These are phyloP conservation scores for Aspergillus intermedius DNA, from an alignment of 2,329 filamentous ascomycete genomes.

Conservation along the genomic window DNA sequence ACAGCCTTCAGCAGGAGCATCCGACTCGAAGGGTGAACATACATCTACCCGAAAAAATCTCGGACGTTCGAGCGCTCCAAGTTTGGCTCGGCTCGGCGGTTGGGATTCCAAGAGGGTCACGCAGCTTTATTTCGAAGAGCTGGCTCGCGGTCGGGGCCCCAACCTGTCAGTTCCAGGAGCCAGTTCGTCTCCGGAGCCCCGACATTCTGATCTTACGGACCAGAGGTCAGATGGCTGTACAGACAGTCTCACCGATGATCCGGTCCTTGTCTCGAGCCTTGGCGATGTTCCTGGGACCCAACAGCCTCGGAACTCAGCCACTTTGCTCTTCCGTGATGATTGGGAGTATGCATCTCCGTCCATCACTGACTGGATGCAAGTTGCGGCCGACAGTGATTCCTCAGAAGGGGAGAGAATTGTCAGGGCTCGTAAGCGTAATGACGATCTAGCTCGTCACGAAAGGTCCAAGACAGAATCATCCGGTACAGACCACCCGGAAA, in stretches of 20 bases:
- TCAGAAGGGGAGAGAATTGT: conserved; percentile 24
- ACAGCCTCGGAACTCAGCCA: conserved; percentile 31
- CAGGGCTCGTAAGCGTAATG: conserved; percentile 10
- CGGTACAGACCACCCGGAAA: conserved; percentile 22
- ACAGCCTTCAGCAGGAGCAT: conserved; percentile 20
- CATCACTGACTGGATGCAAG: conserved; percentile 44
- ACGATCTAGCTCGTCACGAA: conserved; percentile 17
- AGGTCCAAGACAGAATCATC: conserved; percentile 9
- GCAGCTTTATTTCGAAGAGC: conserved; percentile 49
- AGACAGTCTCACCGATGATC: conserved; percentile 30
- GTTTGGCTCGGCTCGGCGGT: conserved; percentile 47
- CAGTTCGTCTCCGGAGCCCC: conserved; percentile 17
- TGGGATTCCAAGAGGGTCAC: conserved; percentile 52
- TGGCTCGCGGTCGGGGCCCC: conserved; percentile 30
- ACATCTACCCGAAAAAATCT: conserved; percentile 35
- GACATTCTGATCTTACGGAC: conserved; percentile 8
- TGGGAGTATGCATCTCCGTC: conserved; percentile 46
- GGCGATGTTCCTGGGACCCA: conserved; percentile 23
- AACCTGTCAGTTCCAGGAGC: conserved; percentile 15
- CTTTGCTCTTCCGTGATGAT: conserved; percentile 40
- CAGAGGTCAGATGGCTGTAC: conserved; percentile 12
- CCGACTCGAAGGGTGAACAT: conserved; percentile 32
- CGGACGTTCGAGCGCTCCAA: conserved; percentile 44
- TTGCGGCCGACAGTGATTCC: conserved; percentile 35
- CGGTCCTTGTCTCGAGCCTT: conserved; percentile 26